Percentiles rank a stretch among this genome's conserved stretches.
Conservation (phyloP, 2,329 filamentous ascomycete genomes). For the Dryadomyces quercus-mongolicae region DNA sequence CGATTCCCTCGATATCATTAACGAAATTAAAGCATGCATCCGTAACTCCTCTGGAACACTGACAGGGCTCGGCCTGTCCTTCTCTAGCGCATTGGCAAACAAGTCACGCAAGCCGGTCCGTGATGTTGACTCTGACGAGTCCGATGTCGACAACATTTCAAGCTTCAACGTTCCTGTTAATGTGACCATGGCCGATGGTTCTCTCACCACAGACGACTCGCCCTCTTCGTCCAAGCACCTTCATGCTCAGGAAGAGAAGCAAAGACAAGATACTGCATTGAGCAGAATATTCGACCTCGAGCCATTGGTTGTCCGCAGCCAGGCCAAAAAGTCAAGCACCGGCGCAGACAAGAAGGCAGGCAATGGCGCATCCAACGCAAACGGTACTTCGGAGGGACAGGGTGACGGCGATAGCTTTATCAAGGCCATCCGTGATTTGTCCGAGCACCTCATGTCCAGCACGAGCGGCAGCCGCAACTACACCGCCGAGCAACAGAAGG, state of each 20-base stretch:
- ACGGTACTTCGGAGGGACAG: neutral
- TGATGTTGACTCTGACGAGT: constrained; percentile 24
- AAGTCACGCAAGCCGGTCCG: constrained; percentile 28
- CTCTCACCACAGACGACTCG: constrained; percentile 18
- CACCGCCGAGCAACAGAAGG: constrained; percentile 27
- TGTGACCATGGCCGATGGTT: constrained; percentile 11
- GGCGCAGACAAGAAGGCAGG: constrained; percentile 14
- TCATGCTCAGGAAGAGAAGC: constrained; percentile 39
- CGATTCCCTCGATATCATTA: constrained; percentile 41
- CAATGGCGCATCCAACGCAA: constrained; percentile 10
- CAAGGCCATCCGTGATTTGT: constrained; percentile 24
- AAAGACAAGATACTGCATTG: constrained; percentile 40
- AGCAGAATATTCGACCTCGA: constrained; percentile 41
- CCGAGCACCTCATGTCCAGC: constrained; percentile 24
- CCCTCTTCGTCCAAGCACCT: constrained; percentile 32
- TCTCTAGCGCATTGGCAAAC: constrained; percentile 39
- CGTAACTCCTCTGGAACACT: constrained; percentile 42
- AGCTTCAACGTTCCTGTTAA: constrained; percentile 13
- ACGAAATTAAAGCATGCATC: constrained; percentile 44
- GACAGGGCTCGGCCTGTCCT: constrained; percentile 42
- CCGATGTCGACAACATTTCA: constrained; percentile 42
- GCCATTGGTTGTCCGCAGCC: constrained; percentile 18
- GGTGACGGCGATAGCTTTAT: constrained; percentile 19
- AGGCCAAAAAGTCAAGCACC: constrained; percentile 9
- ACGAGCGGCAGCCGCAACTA: constrained; percentile 20